A percentile compares a stretch with the other conserved stretches of the same genome.
These are phyloP conservation scores for Teunomyces atbi DNA, from an alignment of 805 yeast genomes.

Conservation along the genomic window DNA sequence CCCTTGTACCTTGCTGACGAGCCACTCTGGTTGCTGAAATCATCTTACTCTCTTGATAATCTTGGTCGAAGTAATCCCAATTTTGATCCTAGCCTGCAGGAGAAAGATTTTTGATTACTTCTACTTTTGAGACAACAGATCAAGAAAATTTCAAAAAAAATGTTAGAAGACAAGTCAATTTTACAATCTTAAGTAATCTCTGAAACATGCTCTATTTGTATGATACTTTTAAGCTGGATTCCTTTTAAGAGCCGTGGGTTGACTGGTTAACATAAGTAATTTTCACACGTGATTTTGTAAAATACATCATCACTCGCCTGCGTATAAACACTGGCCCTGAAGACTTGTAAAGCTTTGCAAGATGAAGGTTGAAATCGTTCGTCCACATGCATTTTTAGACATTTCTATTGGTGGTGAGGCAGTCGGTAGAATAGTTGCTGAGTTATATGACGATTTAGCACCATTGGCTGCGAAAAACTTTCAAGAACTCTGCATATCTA, in stretches of 20 bases:
- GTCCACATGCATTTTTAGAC: constrained; percentile 48
- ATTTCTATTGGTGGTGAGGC: constrained; percentile 40
- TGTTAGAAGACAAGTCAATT: too few species aligned
- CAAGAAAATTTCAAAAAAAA: too few species aligned
- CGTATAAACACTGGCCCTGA: not conserved
- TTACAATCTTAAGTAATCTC: too few species aligned
- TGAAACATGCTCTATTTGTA: too few species aligned
- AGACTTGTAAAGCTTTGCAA: not conserved
- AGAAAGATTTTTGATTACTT: not conserved
- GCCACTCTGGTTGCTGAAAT: not conserved
- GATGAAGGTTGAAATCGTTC: constrained; percentile 32
- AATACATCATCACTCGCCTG: not conserved
- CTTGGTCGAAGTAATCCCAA: not conserved
- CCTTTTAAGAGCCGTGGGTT: too few species aligned
- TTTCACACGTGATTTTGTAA: not conserved
- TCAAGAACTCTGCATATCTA: constrained; percentile 37
- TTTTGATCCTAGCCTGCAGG: not conserved
- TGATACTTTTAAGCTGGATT: too few species aligned
- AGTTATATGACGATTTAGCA: constrained; percentile 49
- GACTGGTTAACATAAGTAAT: not conserved
- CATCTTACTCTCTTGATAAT: not conserved
- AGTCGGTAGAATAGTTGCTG: constrained; percentile 62
- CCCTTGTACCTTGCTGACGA: not conserved
- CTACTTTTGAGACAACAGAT: too few species aligned
- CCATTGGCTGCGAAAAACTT: constrained; percentile 59